Percentiles rank a stretch among this genome's conserved stretches.
phyloP scores from a whole-genome alignment of 2,329 filamentous ascomycete genomes.

The Cladophialophora immunda region DNA sequence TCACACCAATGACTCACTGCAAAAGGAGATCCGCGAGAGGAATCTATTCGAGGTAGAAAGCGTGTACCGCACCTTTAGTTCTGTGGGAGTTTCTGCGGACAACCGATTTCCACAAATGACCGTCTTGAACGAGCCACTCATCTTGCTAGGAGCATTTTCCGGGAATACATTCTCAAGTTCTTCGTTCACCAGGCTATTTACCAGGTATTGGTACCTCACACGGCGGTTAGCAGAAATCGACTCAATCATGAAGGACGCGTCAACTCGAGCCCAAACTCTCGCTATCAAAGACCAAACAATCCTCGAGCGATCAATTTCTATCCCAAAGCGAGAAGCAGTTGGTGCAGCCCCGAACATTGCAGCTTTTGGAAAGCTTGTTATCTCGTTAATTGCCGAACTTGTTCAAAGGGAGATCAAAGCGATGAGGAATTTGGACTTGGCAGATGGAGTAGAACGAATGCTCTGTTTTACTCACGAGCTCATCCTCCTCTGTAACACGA shows the following conservation, averaged over 20 bases:
- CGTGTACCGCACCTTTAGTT: conserved; percentile 10
- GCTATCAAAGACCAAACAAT: conserved; percentile 27
- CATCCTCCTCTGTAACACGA: conserved; percentile 51
- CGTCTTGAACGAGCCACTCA: conserved; percentile 27
- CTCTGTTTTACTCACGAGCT: conserved; percentile 60
- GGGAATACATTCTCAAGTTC: neutral
- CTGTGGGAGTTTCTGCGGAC: neutral
- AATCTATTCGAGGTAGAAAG: neutral
- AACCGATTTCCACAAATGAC: conserved; percentile 22
- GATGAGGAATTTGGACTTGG: neutral
- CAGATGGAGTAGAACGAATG: conserved; percentile 41
- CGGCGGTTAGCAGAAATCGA: conserved; percentile 22
- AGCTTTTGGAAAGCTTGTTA: conserved; percentile 21
- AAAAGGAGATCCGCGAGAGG: conserved; percentile 16
- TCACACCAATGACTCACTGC: neutral
- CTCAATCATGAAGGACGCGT: conserved; percentile 12
- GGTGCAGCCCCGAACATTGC: conserved; percentile 13
- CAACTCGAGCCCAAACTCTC: neutral
- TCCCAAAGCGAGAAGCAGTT: neutral
- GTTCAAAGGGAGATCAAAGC: neutral
- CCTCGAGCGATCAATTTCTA: conserved; percentile 26
- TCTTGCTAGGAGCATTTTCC: conserved; percentile 15
- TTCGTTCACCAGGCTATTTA: conserved; percentile 13
- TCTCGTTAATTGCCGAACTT: conserved; percentile 1
- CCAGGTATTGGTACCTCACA: conserved; percentile 27